Conservation (phyloP, 2,329 filamentous ascomycete genomes). For the Scedosporium minutisporum region DNA sequence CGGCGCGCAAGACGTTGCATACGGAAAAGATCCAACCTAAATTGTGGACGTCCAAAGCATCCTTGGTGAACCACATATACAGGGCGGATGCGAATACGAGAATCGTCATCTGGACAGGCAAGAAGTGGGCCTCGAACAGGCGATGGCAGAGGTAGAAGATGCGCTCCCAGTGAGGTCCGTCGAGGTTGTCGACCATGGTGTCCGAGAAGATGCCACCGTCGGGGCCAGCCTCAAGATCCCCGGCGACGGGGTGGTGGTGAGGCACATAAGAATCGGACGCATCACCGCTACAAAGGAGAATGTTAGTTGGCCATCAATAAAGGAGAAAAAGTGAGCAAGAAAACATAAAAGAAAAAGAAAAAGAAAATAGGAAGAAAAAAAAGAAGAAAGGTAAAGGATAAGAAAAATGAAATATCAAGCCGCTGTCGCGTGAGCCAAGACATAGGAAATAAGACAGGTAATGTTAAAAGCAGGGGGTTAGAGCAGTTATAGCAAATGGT, state of each 20-base stretch:
- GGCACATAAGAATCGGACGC: slow-evolving; percentile 37
- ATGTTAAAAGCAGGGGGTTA: neutral
- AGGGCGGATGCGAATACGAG: slow-evolving; percentile 53
- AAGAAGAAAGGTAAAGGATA: too few species aligned
- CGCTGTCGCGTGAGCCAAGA: neutral
- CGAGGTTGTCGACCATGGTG: slow-evolving; percentile 39
- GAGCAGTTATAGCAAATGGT: neutral
- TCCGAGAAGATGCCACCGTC: slow-evolving; percentile 47
- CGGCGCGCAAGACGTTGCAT: slow-evolving; percentile 49
- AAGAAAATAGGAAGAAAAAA: too few species aligned
- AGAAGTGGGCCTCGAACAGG: slow-evolving; percentile 65
- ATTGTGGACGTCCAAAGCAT: slow-evolving; percentile 38
- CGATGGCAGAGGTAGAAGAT: slow-evolving; percentile 53
- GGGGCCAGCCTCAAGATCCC: slow-evolving; percentile 25
- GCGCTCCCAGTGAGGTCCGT: slow-evolving; percentile 43
- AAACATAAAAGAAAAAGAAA: too few species aligned
- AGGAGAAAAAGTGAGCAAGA: too few species aligned
- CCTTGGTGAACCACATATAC: slow-evolving; percentile 45
- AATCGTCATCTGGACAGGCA: slow-evolving; percentile 58
- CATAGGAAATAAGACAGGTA: neutral
- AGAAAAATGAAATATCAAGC: neutral
- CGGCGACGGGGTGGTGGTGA: slow-evolving; percentile 29
- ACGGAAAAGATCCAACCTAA: slow-evolving; percentile 50
- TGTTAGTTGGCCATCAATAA: slow-evolving; percentile 1
- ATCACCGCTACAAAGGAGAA: slow-evolving; percentile 24